Conservation (phyloP, 2,329 filamentous ascomycete genomes). For the Xenosphaeropsis pyriputrescens region DNA sequence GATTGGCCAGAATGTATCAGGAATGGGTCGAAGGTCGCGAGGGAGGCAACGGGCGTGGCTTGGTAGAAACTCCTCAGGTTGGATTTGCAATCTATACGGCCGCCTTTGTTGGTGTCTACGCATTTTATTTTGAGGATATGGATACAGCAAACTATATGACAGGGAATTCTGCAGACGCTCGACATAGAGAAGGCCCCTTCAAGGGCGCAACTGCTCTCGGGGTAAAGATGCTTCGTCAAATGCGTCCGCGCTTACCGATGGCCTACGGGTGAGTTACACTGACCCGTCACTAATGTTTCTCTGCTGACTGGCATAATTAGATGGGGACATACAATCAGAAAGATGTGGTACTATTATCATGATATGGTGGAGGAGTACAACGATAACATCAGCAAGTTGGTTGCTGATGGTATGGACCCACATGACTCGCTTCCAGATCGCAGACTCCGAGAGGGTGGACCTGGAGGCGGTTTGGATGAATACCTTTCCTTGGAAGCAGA, state of each 20-base stretch:
- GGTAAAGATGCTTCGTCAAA: constrained; percentile 32
- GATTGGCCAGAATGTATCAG: constrained; percentile 47
- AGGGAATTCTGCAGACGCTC: constrained; percentile 1
- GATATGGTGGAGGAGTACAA: constrained; percentile 29
- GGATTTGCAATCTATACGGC: constrained; percentile 55
- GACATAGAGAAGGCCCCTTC: constrained; percentile 1
- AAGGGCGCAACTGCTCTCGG: constrained; percentile 27
- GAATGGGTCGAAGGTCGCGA: constrained; percentile 19
- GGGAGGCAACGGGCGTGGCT: constrained; percentile 29
- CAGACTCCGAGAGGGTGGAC: constrained; percentile 25
- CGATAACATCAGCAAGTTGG: constrained; percentile 2
- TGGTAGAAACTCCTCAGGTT: constrained; percentile 50
- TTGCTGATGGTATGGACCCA: too few relatives aligned
- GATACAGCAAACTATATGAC: constrained; percentile 41
- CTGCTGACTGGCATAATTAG: too few relatives aligned
- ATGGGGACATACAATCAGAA: constrained; percentile 26
- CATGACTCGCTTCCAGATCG: constrained; percentile 4
- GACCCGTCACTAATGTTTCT: too few relatives aligned
- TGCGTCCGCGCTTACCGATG: constrained; percentile 38
- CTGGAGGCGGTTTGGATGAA: constrained; percentile 37
- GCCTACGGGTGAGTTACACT: constrained; percentile 33
- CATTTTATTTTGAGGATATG: constrained; percentile 53
- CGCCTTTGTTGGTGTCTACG: constrained; percentile 51
- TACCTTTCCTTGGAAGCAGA: constrained; percentile 37
- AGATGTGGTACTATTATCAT: constrained; percentile 37